Conservation (phyloP, 208 protist species). For the Leishmania tropica region DNA sequence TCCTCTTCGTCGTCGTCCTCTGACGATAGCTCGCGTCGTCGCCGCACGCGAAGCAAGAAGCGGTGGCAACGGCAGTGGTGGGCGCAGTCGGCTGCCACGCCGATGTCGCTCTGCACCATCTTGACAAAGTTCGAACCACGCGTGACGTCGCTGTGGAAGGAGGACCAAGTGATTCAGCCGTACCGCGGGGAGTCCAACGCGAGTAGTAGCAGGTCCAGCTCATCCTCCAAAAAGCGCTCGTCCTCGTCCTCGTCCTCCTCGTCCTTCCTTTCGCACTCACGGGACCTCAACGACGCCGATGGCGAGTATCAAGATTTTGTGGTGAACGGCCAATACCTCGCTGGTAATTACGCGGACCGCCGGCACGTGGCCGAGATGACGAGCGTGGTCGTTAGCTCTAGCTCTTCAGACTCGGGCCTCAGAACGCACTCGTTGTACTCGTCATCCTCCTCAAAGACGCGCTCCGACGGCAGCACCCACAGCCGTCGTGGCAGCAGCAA, state of each 20-base stretch:
- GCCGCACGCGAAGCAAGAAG: constrained; percentile 20
- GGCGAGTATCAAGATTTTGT: constrained; percentile 66
- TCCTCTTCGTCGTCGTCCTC: constrained; percentile 25
- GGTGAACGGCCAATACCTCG: constrained; percentile 53
- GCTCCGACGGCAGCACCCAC: constrained; percentile 11
- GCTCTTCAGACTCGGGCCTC: constrained; percentile 9
- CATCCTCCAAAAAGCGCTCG: constrained; percentile 26
- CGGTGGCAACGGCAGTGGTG: constrained; percentile 17
- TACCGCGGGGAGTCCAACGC: constrained; percentile 60
- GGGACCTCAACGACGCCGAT: constrained; percentile 10
- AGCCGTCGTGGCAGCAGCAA: constrained; percentile 29
- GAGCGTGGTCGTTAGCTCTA: constrained; percentile 29
- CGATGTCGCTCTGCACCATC: constrained; percentile 68
- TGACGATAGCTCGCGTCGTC: constrained; percentile 5
- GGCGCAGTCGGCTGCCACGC: constrained; percentile 39
- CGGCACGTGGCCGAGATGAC: constrained; percentile 32
- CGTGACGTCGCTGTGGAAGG: constrained; percentile 51
- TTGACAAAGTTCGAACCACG: constrained; percentile 60
- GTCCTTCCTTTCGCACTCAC: neutral
- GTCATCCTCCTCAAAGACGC: constrained; percentile 17
- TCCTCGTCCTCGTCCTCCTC: constrained; percentile 22
- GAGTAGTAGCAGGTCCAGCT: constrained; percentile 20
- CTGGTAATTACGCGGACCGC: constrained; percentile 55
- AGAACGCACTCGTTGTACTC: constrained; percentile 9
- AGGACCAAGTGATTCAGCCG: constrained; percentile 76